Conservation (phyloP, 1,284 basidiomycete species). For the Fomitopsis betulina region DNA sequence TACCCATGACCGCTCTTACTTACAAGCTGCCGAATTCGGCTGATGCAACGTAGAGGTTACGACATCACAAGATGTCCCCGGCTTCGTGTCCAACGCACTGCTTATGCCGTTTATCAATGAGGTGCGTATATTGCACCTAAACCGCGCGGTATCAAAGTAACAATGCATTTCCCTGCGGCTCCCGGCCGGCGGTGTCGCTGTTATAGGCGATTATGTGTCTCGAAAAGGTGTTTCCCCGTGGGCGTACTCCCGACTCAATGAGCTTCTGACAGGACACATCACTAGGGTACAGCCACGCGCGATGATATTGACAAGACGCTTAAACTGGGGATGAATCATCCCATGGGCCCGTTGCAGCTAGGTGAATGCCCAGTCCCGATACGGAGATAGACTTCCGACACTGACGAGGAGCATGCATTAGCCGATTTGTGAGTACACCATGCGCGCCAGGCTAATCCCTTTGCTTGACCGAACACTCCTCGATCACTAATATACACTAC, state of each 20-base stretch:
- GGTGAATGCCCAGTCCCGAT: conserved; percentile 35
- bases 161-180: neutral
- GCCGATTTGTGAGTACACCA: conserved; percentile 69
- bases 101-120: conserved; percentile 93
- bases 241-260: no score
- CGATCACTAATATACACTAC: neutral
- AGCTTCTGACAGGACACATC: neutral
- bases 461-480: conserved; percentile 4
- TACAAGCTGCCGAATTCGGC: neutral
- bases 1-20: neutral
- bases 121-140: conserved; percentile 30
- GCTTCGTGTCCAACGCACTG: conserved; percentile 85
- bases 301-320: conserved; percentile 97
- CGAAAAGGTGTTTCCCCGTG: conserved; percentile 56
- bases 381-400: neutral
- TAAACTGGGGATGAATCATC: conserved; percentile 92
- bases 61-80: conserved; percentile 85
- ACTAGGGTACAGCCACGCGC: conserved; percentile 79
- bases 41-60: conserved; percentile 64
- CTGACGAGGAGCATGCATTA: conserved; percentile 21
- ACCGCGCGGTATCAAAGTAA: neutral
- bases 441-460: neutral
- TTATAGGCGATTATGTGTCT: conserved; percentile 86
- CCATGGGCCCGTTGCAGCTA: conserved; percentile 89
- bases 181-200: conserved; percentile 6